Percentiles rank a stretch among this genome's conserved stretches.
Conservation (phyloP, 164 flowering plant species). For the Piper betle region DNA sequence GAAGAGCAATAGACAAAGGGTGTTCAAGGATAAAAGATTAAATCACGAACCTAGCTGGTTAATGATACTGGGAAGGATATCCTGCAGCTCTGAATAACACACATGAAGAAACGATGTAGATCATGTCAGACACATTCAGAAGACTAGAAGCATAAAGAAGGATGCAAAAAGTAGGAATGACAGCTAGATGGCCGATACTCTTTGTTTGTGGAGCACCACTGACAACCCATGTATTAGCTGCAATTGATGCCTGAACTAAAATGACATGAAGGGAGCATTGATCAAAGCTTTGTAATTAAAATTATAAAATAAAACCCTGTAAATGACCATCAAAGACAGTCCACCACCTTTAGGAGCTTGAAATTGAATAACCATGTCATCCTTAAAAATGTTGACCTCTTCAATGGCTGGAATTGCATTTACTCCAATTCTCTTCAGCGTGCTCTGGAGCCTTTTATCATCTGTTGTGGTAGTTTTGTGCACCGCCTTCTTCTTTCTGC, state of each 20-base stretch:
- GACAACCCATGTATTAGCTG: conserved; percentile 95
- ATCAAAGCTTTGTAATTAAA: neutral
- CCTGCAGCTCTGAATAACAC: conserved; percentile 33
- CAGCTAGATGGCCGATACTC: conserved; percentile 21
- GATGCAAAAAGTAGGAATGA: no score
- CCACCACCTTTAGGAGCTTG: conserved; percentile 40
- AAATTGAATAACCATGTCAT: conserved; percentile 53
- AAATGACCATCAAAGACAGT: no score
- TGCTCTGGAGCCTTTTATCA: conserved; percentile 91
- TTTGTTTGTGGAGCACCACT: conserved; percentile 84
- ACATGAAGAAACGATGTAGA: neutral
- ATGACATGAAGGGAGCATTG: neutral
- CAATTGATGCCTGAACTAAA: conserved; percentile 89
- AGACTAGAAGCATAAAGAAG: neutral
- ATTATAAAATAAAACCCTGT: neutral
- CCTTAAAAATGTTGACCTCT: conserved; percentile 64
- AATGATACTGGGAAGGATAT: conserved; percentile 47
- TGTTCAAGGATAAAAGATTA: neutral
- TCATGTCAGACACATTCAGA: neutral
- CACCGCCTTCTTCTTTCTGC: conserved; percentile 94
- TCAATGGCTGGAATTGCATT: conserved; percentile 57
- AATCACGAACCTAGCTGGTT: conserved; percentile 35
- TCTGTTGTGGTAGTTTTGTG: conserved; percentile 93
- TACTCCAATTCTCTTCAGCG: conserved; percentile 78
- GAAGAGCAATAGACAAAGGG: neutral